A percentile compares a stretch with the other conserved stretches of the same genome.
Evolutionary conservation across 139 green algal species (phyloP).

Genomic region (Tetraselmis striata): DNA sequence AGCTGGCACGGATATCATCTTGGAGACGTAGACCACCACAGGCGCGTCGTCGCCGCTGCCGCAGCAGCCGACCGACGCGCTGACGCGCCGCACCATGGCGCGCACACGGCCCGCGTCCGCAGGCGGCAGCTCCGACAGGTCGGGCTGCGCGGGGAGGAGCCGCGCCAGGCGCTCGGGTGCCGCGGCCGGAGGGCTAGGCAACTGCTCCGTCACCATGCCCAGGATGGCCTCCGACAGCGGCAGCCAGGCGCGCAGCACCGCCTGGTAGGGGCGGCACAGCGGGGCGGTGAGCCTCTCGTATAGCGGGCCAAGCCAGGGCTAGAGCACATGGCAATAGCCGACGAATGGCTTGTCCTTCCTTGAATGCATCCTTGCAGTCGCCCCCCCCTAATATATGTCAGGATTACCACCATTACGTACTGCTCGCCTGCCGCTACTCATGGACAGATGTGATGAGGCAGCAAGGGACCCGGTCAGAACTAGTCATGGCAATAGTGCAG

Average conservation of each 20-base stretch:
- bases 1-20: conserved; percentile 83
- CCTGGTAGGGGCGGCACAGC: too few species aligned
- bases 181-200: conserved; percentile 65
- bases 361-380: too few species aligned
- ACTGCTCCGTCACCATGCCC: conserved; percentile 68
- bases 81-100: conserved; percentile 17
- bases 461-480: too few species aligned
- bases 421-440: too few species aligned
- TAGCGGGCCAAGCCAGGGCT: too few species aligned
- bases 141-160: not conserved
- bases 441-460: too few species aligned
- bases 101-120: not conserved
- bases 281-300: too few species aligned
- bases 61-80: conserved; percentile 30
- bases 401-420: too few species aligned
- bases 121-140: not conserved
- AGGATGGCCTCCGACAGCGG: conserved; percentile 80
- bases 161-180: conserved; percentile 17
- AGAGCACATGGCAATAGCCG: too few species aligned
- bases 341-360: too few species aligned
- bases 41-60: conserved; percentile 41
- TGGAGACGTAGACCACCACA: conserved; percentile 83
- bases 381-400: too few species aligned
- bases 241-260: conserved; percentile 82
- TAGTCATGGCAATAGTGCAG: too few species aligned